Conservation (phyloP, 305 asterid species). For the Rubia peregrina region DNA sequence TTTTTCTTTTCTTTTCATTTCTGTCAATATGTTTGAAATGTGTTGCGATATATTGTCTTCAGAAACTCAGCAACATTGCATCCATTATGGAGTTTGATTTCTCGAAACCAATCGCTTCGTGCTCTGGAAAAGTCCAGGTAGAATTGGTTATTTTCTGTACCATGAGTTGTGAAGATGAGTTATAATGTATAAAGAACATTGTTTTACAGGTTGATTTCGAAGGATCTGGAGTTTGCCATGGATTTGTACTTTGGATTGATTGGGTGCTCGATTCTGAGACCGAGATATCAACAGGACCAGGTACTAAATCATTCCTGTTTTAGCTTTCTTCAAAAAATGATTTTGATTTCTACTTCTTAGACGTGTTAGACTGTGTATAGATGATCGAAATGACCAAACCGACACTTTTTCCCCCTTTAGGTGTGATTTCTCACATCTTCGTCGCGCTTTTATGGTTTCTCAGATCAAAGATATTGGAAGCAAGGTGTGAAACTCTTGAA, state of each 20-base stretch:
- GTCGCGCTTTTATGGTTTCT: slow-evolving; percentile 4
- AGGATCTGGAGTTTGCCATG: slow-evolving; percentile 68
- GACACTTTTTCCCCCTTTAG: background rate
- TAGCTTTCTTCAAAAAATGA: background rate
- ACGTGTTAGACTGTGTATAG: background rate
- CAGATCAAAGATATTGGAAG: slow-evolving; percentile 78
- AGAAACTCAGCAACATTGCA: slow-evolving; percentile 59
- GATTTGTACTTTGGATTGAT: slow-evolving; percentile 83
- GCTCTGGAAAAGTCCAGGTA: slow-evolving; percentile 74
- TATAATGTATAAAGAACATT: background rate
- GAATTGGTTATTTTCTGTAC: slow-evolving; percentile 7
- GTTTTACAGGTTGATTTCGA: slow-evolving; percentile 50
- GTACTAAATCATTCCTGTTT: slow-evolving; percentile 26
- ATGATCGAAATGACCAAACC: background rate
- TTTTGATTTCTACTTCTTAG: background rate
- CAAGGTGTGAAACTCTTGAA: slow-evolving; percentile 79
- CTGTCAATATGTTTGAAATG: background rate
- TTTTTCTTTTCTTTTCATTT: background rate
- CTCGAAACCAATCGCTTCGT: slow-evolving; percentile 47
- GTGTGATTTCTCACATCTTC: background rate
- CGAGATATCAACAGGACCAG: slow-evolving; percentile 71
- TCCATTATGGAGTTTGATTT: slow-evolving; percentile 81
- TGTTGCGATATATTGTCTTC: slow-evolving; percentile 19
- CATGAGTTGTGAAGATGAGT: slow-evolving; percentile 10
- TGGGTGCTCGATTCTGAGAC: slow-evolving; percentile 56